Conservation (phyloP, 768 basidiomycete genomes). For the Mycena kentingensis region DNA sequence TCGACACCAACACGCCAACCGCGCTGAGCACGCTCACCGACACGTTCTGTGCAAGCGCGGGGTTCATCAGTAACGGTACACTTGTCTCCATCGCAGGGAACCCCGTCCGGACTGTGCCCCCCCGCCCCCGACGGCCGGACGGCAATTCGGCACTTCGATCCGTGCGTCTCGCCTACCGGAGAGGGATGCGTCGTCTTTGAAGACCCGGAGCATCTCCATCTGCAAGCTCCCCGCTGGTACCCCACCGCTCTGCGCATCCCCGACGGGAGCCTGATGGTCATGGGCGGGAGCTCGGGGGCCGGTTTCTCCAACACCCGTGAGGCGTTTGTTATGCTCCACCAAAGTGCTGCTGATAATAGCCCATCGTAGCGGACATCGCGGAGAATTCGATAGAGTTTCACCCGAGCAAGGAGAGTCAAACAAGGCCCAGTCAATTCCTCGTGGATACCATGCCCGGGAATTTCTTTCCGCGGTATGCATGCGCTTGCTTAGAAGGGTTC, state of each 20-base stretch:
- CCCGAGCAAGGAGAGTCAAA: constrained; percentile 21
- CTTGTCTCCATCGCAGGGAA: constrained; percentile 22
- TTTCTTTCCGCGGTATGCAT: constrained; percentile 28
- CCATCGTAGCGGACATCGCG: not conserved
- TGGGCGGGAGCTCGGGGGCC: constrained; percentile 41
- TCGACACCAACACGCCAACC: constrained; percentile 23
- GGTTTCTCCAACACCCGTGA: constrained; percentile 16
- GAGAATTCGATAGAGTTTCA: constrained; percentile 26
- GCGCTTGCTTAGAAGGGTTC: too few relatives aligned
- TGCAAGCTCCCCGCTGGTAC: constrained; percentile 27
- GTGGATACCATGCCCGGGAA: constrained; percentile 21
- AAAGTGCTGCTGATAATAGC: too few relatives aligned
- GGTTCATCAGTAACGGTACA: constrained; percentile 24
- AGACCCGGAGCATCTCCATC: constrained; percentile 23
- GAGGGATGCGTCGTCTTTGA: constrained; percentile 28
- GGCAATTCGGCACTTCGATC: constrained; percentile 28
- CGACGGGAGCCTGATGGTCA: constrained; percentile 26
- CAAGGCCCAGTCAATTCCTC: constrained; percentile 23
- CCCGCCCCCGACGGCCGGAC: constrained; percentile 18
- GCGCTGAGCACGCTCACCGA: constrained; percentile 19
- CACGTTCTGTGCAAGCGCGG: constrained; percentile 27
- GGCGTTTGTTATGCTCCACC: too few relatives aligned
- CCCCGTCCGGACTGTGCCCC: constrained; percentile 9
- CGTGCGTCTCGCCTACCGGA: constrained; percentile 25
- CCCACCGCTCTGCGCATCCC: constrained; percentile 24